These are phyloP conservation scores for Tuber magnatum DNA, from an alignment of 495 filamentous ascomycete genomes.

Conservation along the genomic window DNA sequence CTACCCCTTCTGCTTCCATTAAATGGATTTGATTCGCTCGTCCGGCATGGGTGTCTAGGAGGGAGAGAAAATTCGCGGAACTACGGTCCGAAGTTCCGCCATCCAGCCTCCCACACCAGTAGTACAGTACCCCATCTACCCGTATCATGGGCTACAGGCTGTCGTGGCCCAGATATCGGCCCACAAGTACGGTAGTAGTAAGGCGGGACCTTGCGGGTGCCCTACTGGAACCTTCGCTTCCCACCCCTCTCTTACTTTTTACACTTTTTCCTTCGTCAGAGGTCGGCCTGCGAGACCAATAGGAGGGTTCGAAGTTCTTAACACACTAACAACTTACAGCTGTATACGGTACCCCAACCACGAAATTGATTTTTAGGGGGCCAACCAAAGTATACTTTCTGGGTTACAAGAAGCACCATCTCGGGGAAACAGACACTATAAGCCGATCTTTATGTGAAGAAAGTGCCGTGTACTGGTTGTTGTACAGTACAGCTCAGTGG, in stretches of 20 bases:
- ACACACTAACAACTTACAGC: too few species aligned
- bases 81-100: conserved; percentile 18
- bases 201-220: neutral
- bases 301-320: too few species aligned
- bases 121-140: too few species aligned
- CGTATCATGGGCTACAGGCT: conserved; percentile 11
- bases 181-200: conserved; percentile 14
- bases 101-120: neutral
- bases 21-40: conserved; percentile 5
- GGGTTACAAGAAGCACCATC: too few species aligned
- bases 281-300: neutral
- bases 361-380: too few species aligned
- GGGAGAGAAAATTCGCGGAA: conserved; percentile 14
- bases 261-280: neutral
- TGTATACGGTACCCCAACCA: too few species aligned
- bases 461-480: too few species aligned
- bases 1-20: conserved; percentile 1
- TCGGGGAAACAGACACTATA: too few species aligned
- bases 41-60: neutral
- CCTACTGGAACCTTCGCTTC: neutral
- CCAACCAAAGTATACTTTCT: too few species aligned
- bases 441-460: too few species aligned
- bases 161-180: conserved; percentile 19
- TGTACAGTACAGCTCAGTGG: too few species aligned
- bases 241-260: neutral